A percentile compares a stretch with the other conserved stretches of the same genome.
Evolutionary conservation across 2,329 filamentous ascomycete species (phyloP).

Genomic region (Onygenales sp.): DNA sequence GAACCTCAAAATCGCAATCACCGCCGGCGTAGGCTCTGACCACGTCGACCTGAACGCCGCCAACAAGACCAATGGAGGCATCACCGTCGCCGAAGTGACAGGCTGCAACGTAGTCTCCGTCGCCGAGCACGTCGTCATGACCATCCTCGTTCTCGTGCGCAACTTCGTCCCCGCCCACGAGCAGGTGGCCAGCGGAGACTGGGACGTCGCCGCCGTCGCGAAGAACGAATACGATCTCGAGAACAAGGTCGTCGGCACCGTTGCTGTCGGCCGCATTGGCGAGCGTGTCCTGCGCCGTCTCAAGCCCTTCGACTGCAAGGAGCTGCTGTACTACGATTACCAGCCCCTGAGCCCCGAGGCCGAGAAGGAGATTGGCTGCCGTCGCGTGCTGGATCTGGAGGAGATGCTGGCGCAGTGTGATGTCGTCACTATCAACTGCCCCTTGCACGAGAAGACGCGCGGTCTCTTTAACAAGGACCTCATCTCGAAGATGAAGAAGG

Average conservation of each 20-base stretch:
- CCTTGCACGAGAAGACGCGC: constrained; percentile 93
- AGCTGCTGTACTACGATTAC: constrained; percentile 99
- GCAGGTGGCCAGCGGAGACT: constrained; percentile 78
- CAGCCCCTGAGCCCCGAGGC: constrained; percentile 78
- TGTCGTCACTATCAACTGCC: constrained; percentile 98
- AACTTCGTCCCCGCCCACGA: constrained; percentile 99
- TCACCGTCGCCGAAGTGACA: constrained; percentile 96
- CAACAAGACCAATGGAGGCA: constrained; percentile 95
- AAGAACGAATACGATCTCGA: constrained; percentile 99
- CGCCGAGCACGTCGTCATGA: constrained; percentile 99
- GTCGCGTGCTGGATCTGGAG: constrained; percentile 79
- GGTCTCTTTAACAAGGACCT: constrained; percentile 98
- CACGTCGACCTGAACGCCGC: constrained; percentile 95
- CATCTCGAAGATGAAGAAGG: constrained; percentile 98
- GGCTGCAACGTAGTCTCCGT: constrained; percentile 98
- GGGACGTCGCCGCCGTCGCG: constrained; percentile 90
- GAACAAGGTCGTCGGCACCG: constrained; percentile 94
- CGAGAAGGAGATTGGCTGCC: constrained; percentile 92
- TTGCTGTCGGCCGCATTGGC: constrained; percentile 93
- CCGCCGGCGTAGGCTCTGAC: constrained; percentile 95
- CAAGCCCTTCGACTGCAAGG: constrained; percentile 98
- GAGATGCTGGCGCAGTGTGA: constrained; percentile 93
- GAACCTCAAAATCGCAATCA: constrained; percentile 96
- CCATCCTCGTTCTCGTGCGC: constrained; percentile 87
- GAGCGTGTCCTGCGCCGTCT: constrained; percentile 94